These are phyloP conservation scores for Ophiostoma triangulosporum DNA, from an alignment of 2,329 filamentous ascomycete genomes.

Conservation along the genomic window DNA sequence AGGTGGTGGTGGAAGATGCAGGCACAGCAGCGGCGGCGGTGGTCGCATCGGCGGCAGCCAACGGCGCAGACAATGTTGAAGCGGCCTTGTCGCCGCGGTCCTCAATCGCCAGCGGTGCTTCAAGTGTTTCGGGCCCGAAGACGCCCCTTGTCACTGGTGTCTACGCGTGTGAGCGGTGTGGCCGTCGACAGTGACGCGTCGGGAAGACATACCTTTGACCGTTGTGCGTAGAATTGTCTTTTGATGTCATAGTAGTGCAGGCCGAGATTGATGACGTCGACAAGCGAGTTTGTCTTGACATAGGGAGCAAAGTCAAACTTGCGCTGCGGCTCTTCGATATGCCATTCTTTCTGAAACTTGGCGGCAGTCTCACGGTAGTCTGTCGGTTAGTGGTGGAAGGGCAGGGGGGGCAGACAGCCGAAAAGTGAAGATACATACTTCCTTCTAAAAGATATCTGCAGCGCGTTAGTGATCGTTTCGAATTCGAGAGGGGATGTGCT, in stretches of 20 bases:
- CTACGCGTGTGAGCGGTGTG: constrained; percentile 25
- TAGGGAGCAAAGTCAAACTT: constrained; percentile 51
- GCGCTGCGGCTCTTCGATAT: constrained; percentile 46
- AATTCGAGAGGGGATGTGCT: neutral
- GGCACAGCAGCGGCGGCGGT: neutral
- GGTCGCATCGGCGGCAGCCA: neutral
- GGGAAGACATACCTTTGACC: constrained; percentile 31
- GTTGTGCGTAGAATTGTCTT: constrained; percentile 32
- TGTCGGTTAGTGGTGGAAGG: constrained; percentile 20
- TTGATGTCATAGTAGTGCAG: constrained; percentile 47
- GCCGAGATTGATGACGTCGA: constrained; percentile 49
- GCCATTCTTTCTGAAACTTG: constrained; percentile 57
- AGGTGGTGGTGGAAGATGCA: neutral
- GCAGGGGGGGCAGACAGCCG: neutral
- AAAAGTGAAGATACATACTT: constrained; percentile 33
- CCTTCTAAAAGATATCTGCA: constrained; percentile 47
- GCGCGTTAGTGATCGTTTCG: constrained; percentile 7
- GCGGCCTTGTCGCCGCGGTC: neutral
- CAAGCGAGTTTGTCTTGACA: constrained; percentile 50
- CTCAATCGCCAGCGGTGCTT: neutral
- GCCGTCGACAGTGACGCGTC: neutral
- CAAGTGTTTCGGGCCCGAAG: constrained; percentile 36
- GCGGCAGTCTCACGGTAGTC: constrained; percentile 55
- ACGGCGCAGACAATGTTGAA: neutral
- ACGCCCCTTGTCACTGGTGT: constrained; percentile 37